Percentiles rank a stretch among this genome's conserved stretches.
Conservation (phyloP, 1,284 basidiomycete species). For the Pseudozyma sp. region DNA sequence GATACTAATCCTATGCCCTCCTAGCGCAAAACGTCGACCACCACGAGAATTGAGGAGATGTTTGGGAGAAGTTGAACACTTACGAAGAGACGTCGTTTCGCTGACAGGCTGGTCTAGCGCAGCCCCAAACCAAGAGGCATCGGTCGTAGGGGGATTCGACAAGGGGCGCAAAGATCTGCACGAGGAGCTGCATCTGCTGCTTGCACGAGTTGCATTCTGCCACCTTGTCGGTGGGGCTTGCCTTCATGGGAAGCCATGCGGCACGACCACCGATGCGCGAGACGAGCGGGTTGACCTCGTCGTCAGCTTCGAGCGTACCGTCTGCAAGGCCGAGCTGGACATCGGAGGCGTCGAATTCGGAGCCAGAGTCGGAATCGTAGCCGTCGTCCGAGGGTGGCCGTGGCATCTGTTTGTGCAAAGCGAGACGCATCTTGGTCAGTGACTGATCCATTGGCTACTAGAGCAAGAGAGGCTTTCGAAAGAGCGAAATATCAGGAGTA, state of each 20-base stretch:
- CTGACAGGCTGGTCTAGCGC: slow-evolving; percentile 60
- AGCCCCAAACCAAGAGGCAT: slow-evolving; percentile 66
- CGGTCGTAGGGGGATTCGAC: slow-evolving; percentile 65
- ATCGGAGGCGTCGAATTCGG: slow-evolving; percentile 52
- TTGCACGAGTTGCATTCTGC: slow-evolving; percentile 54
- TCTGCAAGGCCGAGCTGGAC: slow-evolving; percentile 65
- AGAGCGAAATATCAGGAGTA: slow-evolving; percentile 48
- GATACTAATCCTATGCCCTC: slow-evolving; percentile 63
- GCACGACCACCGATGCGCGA: slow-evolving; percentile 64
- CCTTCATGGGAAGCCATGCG: slow-evolving; percentile 61
- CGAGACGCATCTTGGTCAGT: slow-evolving; percentile 11
- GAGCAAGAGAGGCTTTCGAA: not conserved
- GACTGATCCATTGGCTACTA: not conserved
- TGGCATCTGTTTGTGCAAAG: slow-evolving; percentile 39
- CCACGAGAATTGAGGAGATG: not conserved
- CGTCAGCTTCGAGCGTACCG: slow-evolving; percentile 59
- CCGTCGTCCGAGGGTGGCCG: slow-evolving; percentile 51
- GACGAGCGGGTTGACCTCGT: slow-evolving; percentile 66
- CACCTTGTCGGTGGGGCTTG: slow-evolving; percentile 37
- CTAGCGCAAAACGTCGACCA: not conserved
- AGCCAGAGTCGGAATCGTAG: slow-evolving; percentile 60
- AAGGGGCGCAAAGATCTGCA: slow-evolving; percentile 67
- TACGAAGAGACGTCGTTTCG: slow-evolving; percentile 57
- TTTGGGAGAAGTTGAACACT: slow-evolving; percentile 20
- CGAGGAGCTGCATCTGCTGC: slow-evolving; percentile 66